phyloP scores from a whole-genome alignment of 331 rosid species.

The Acacia pycnantha region DNA sequence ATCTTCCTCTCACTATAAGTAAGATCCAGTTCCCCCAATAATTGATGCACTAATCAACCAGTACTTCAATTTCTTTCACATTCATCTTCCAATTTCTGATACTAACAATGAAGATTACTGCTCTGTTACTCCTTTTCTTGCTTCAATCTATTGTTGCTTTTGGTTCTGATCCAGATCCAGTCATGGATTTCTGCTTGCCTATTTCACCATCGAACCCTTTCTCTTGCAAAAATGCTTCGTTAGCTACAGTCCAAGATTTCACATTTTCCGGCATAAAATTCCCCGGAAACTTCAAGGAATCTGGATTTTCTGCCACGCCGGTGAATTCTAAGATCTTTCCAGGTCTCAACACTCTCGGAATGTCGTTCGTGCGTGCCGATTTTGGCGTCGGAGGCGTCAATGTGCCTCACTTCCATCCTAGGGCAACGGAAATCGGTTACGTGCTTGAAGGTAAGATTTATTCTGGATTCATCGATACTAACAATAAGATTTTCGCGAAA shows the following conservation, averaged over 20 bases:
- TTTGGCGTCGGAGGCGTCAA: conserved; percentile 76
- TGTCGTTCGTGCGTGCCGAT: conserved; percentile 87
- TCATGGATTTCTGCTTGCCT: conserved; percentile 77
- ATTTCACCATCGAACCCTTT: conserved; percentile 25
- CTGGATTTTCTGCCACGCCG: conserved; percentile 58
- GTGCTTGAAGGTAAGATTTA: conserved; percentile 78
- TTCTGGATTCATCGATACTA: conserved; percentile 81
- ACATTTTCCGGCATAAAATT: conserved; percentile 64
- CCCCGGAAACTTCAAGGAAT: conserved; percentile 57
- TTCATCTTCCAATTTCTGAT: conserved; percentile 14
- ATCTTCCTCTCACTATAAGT: conserved; percentile 18
- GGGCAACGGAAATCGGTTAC: conserved; percentile 81
- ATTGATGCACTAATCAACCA: conserved; percentile 19
- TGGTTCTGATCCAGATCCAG: conserved; percentile 92
- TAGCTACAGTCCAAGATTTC: conserved; percentile 69
- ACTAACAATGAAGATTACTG: neutral
- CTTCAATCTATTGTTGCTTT: conserved; percentile 32
- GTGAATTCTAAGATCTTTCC: conserved; percentile 78
- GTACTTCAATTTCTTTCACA: neutral
- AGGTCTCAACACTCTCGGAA: conserved; percentile 87
- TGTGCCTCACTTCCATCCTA: conserved; percentile 86
- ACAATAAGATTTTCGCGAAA: conserved; percentile 64
- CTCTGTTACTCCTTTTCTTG: conserved; percentile 28
- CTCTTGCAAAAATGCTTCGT: conserved; percentile 75
- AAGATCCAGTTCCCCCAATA: conserved; percentile 1